phyloP scores from a whole-genome alignment of 345 rosid genomes.

The Eucalyptus shirleyi region DNA sequence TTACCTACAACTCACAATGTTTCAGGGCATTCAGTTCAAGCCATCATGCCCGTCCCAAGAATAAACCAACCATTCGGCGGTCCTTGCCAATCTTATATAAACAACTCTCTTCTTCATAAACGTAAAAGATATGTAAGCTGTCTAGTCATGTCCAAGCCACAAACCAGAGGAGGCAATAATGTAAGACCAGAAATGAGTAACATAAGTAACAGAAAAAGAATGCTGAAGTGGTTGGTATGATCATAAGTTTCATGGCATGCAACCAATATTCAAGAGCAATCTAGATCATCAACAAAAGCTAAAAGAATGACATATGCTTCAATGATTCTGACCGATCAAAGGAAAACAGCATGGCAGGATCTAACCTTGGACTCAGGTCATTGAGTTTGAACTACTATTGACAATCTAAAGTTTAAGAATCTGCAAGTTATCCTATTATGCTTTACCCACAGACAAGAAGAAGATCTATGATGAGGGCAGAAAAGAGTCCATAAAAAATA shows the following conservation, averaged over 20 bases:
- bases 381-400: neutral
- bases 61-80: neutral
- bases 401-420: neutral
- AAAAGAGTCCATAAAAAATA: neutral
- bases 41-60: neutral
- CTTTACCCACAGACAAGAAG: neutral
- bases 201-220: neutral
- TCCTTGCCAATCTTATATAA: neutral
- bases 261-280: neutral
- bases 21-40: neutral
- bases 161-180: neutral
- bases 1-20: conserved; percentile 32
- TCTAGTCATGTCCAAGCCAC: neutral
- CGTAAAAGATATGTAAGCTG: neutral
- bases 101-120: neutral
- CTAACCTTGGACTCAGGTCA: neutral
- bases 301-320: neutral
- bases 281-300: neutral
- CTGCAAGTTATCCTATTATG: neutral
- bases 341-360: neutral
- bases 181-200: neutral
- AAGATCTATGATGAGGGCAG: neutral
- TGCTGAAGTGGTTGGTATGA: neutral
- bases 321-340: neutral
- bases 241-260: neutral